These are phyloP conservation scores for Fagopyrum esculentum DNA, from an alignment of 148 eudicot species.

Conservation along the genomic window DNA sequence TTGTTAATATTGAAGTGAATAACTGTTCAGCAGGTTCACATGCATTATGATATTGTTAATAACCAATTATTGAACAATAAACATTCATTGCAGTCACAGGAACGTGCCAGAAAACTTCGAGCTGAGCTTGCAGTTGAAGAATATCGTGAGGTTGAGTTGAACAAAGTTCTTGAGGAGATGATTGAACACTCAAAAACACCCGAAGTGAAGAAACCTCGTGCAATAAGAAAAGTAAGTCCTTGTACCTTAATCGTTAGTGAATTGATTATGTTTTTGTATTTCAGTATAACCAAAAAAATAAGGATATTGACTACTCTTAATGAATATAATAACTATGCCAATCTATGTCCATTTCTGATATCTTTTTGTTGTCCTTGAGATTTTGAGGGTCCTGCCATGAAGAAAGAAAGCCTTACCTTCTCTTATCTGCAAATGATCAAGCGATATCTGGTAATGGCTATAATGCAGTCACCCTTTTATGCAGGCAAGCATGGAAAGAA, in stretches of 20 bases:
- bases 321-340: not conserved
- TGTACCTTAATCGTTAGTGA: not conserved
- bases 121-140: conserved; percentile 86
- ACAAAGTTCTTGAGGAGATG: conserved; percentile 58
- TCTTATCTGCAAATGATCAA: not conserved
- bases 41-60: not conserved
- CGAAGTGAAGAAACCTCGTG: conserved; percentile 48
- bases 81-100: conserved; percentile 61
- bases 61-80: not conserved
- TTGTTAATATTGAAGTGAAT: not conserved
- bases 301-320: not conserved
- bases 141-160: conserved; percentile 69
- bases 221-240: conserved; percentile 57
- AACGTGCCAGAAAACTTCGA: conserved; percentile 86
- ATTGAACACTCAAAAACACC: conserved; percentile 60
- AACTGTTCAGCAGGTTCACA: not conserved
- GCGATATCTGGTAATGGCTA: not conserved
- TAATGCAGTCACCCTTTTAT: not conserved
- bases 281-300: not conserved
- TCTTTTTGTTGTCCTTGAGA: not conserved
- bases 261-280: not conserved
- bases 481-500: conserved; percentile 82
- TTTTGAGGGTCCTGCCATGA: not conserved
- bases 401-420: not conserved
- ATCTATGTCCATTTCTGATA: not conserved